These are phyloP conservation scores for Calonectria fujianensis DNA, from an alignment of 2,329 filamentous ascomycete genomes.

Conservation along the genomic window DNA sequence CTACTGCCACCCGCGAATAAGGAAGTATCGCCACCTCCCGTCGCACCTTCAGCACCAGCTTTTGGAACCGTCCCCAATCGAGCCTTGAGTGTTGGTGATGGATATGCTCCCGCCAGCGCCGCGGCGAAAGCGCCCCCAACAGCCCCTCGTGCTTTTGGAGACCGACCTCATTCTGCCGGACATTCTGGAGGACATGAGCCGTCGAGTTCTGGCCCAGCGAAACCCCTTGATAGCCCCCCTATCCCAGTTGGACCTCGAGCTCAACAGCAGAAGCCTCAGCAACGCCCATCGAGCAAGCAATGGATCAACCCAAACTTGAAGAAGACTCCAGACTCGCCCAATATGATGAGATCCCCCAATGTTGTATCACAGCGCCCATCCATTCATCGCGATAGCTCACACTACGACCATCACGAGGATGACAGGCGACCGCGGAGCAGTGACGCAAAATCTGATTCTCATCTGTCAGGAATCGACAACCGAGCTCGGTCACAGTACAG, in stretches of 20 bases:
- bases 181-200: conserved; percentile 61
- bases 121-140: conserved; percentile 72
- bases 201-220: conserved; percentile 63
- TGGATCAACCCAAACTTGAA: conserved; percentile 75
- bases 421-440: conserved; percentile 71
- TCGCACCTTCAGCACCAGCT: conserved; percentile 75
- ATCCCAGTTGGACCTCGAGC: conserved; percentile 74
- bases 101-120: conserved; percentile 53
- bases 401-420: conserved; percentile 62
- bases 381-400: conserved; percentile 61
- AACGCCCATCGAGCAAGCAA: conserved; percentile 73
- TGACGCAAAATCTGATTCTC: conserved; percentile 69
- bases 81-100: conserved; percentile 59
- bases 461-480: conserved; percentile 58
- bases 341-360: conserved; percentile 69
- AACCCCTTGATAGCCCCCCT: conserved; percentile 66
- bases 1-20: conserved; percentile 64
- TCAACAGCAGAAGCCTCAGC: conserved; percentile 66
- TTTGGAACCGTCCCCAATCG: conserved; percentile 74
- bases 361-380: conserved; percentile 66
- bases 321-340: conserved; percentile 72
- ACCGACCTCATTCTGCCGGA: conserved; percentile 68
- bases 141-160: conserved; percentile 71
- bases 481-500: conserved; percentile 64
- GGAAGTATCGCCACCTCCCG: conserved; percentile 74